Evolutionary conservation across 169 alveolate species (phyloP).

Genomic region (Eimeria maxima): DNA sequence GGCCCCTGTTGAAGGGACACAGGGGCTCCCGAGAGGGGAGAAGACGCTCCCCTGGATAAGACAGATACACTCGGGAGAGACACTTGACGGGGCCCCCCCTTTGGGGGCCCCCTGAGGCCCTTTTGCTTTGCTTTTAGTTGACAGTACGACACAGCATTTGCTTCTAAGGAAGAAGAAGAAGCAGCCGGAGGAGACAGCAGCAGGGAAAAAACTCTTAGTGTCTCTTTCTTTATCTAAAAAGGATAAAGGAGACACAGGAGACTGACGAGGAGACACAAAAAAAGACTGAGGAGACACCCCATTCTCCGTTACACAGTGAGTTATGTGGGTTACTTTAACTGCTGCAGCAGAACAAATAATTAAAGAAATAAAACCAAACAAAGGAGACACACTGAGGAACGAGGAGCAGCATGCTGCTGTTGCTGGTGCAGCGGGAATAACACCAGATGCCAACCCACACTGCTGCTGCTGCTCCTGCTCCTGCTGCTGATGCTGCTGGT

Average conservation of each 20-base stretch:
- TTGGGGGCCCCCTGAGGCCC: background rate
- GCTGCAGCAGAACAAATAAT: background rate
- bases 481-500: background rate
- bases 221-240: background rate
- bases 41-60: background rate
- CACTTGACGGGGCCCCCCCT: background rate
- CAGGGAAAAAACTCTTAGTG: background rate
- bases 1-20: background rate
- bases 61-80: background rate
- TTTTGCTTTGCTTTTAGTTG: background rate
- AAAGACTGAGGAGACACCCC: background rate
- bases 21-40: background rate
- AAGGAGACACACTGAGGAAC: background rate
- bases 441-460: too few relatives aligned
- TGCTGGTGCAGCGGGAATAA: too few relatives aligned
- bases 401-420: background rate
- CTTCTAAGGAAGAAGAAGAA: background rate
- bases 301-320: background rate
- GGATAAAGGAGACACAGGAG: background rate
- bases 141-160: slow-evolving; percentile 12
- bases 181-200: background rate
- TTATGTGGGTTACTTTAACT: background rate
- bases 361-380: background rate
- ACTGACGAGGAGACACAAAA: background rate
- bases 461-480: background rate